Percentiles rank a stretch among this genome's conserved stretches.
Conservation (phyloP, 805 yeast genomes). For the Saccharomycopsis malanga region DNA sequence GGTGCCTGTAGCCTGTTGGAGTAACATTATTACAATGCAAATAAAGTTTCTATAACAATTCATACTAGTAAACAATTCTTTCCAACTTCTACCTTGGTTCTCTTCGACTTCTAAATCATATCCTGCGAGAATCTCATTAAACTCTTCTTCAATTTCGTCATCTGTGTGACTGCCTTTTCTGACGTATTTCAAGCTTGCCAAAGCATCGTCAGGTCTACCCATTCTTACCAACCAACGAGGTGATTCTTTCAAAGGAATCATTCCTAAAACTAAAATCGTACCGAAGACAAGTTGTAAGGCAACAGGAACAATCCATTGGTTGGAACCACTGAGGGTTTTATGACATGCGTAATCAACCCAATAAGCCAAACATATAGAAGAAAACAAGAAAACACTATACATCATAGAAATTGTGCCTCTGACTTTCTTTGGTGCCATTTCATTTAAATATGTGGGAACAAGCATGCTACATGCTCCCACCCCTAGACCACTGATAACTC, state of each 20-base stretch:
- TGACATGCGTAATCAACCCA: constrained; percentile 36
- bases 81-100: not conserved
- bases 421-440: constrained; percentile 37
- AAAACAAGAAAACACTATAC: constrained; percentile 44
- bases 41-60: not conserved
- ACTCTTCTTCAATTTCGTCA: not conserved
- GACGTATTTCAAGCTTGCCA: constrained; percentile 32
- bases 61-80: not conserved
- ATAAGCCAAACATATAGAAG: constrained; percentile 41
- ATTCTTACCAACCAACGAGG: constrained; percentile 38
- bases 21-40: constrained; percentile 20
- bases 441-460: constrained; percentile 42
- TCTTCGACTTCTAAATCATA: not conserved
- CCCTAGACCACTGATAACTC: constrained; percentile 47
- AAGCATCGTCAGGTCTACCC: constrained; percentile 32
- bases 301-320: constrained; percentile 43
- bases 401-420: constrained; percentile 40
- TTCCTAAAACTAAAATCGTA: constrained; percentile 35
- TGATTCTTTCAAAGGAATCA: constrained; percentile 36
- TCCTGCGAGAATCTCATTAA: not conserved
- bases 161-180: constrained; percentile 26
- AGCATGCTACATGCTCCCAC: constrained; percentile 45
- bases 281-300: constrained; percentile 41
- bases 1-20: constrained; percentile 39
- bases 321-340: constrained; percentile 25